A percentile compares a stretch with the other conserved stretches of the same genome.
phyloP scores from a whole-genome alignment of 352 stramenopile genomes.

The Phytophthora niederhauseri region DNA sequence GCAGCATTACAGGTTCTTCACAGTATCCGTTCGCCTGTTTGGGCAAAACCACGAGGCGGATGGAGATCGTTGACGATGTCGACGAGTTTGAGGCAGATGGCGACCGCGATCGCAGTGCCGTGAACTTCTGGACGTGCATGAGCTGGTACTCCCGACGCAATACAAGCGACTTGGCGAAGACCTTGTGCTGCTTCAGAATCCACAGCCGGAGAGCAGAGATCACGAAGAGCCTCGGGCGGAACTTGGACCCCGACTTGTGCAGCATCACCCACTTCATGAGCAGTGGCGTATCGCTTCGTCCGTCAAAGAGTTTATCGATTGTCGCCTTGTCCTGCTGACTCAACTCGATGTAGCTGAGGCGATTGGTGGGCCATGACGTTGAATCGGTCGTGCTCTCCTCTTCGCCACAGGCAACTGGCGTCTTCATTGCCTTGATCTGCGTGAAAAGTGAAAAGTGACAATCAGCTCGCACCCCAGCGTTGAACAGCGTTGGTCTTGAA shows the following conservation, averaged over 20 bases:
- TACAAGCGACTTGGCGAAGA: conserved; percentile 45
- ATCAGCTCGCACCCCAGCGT: no score
- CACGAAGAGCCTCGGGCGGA: conserved; percentile 59
- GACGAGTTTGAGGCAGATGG: not conserved
- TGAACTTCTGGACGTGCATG: conserved; percentile 48
- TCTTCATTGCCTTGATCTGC: conserved; percentile 21
- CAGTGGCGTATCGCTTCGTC: conserved; percentile 49
- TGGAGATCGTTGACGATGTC: conserved; percentile 34
- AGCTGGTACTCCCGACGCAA: conserved; percentile 48
- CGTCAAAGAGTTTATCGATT: conserved; percentile 60
- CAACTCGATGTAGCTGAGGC: conserved; percentile 68
- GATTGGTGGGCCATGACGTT: conserved; percentile 63
- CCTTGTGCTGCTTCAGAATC: conserved; percentile 54
- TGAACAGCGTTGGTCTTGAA: not conserved
- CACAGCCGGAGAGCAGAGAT: conserved; percentile 60
- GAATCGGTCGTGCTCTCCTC: conserved; percentile 30
- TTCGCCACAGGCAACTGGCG: conserved; percentile 17
- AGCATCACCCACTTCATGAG: conserved; percentile 73
- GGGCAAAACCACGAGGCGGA: conserved; percentile 36
- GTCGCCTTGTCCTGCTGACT: conserved; percentile 39
- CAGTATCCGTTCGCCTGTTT: conserved; percentile 7
- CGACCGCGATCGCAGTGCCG: conserved; percentile 35
- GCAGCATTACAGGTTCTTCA: conserved; percentile 33
- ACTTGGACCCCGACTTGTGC: conserved; percentile 42
- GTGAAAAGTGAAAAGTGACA: conserved; percentile 8